Conservation (phyloP, 768 basidiomycete species). For the Clitopilus passeckerianus region DNA sequence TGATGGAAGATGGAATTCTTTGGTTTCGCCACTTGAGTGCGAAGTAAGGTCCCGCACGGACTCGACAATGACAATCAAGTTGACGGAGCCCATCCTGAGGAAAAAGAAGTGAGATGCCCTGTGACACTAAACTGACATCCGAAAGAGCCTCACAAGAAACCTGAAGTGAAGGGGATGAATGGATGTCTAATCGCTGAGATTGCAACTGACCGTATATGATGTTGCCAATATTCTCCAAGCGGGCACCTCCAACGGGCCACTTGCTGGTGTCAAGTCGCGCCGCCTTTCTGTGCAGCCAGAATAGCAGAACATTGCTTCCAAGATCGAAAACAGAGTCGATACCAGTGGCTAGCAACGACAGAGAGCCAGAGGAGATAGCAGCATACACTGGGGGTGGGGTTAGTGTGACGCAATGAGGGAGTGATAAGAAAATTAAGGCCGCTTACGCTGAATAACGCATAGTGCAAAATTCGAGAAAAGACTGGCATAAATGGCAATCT, state of each 20-base stretch:
- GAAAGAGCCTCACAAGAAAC: conserved; percentile 35
- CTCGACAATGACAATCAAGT: conserved; percentile 87
- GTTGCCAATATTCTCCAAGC: conserved; percentile 87
- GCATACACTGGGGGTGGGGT: conserved; percentile 67
- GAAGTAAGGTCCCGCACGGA: conserved; percentile 69
- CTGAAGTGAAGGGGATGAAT: conserved; percentile 21
- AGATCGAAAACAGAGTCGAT: conserved; percentile 87
- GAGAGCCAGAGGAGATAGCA: conserved; percentile 76
- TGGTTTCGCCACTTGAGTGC: conserved; percentile 45
- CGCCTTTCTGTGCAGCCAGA: conserved; percentile 74
- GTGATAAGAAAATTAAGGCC: neutral
- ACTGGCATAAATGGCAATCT: conserved; percentile 83
- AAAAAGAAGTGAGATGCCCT: neutral
- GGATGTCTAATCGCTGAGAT: neutral
- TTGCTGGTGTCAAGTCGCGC: conserved; percentile 68
- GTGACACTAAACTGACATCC: neutral
- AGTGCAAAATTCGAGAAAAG: conserved; percentile 73
- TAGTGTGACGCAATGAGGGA: neutral
- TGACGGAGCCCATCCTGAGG: conserved; percentile 83
- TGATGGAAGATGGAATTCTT: conserved; percentile 73
- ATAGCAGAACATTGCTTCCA: conserved; percentile 78
- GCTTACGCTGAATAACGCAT: conserved; percentile 65
- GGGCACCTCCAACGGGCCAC: conserved; percentile 91
- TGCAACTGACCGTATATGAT: conserved; percentile 65
- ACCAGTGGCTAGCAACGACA: conserved; percentile 85